Evolutionary conservation across 140 eudicot genomes (phyloP).

Genomic region (Senecio squalidus): DNA sequence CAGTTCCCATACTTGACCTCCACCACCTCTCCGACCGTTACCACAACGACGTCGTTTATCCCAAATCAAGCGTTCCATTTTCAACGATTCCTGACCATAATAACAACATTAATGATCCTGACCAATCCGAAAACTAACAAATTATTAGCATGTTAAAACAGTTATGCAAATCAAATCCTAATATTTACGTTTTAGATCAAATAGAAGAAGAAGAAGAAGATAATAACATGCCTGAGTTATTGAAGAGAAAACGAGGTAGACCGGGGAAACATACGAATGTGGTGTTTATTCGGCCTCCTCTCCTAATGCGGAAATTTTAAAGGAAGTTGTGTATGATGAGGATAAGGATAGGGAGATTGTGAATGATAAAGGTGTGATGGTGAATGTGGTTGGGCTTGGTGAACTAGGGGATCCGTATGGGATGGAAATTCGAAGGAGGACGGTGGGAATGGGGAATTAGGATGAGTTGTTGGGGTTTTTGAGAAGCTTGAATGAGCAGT

Average conservation of each 20-base stretch:
- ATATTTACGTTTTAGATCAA: slow-evolving; percentile 28
- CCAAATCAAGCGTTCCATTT: too few species aligned
- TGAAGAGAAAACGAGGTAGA: not conserved
- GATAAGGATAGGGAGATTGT: slow-evolving; percentile 47
- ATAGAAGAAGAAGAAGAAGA: slow-evolving; percentile 31
- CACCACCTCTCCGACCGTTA: slow-evolving; percentile 28
- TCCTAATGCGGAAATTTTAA: slow-evolving; percentile 15
- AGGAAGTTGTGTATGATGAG: slow-evolving; percentile 26
- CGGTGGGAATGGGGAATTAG: slow-evolving; percentile 43
- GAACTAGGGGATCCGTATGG: slow-evolving; percentile 54
- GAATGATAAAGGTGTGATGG: slow-evolving; percentile 44
- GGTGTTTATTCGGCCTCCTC: slow-evolving; percentile 25
- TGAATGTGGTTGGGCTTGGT: slow-evolving; percentile 41
- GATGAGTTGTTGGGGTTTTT: slow-evolving; percentile 68
- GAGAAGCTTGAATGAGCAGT: slow-evolving; percentile 57
- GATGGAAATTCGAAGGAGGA: slow-evolving; percentile 50
- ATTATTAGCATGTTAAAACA: slow-evolving; percentile 49
- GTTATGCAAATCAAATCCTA: slow-evolving; percentile 33
- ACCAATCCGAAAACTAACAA: slow-evolving; percentile 52
- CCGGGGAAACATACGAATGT: slow-evolving; percentile 16
- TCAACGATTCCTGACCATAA: too few species aligned
- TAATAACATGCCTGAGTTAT: too few species aligned
- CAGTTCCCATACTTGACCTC: slow-evolving; percentile 53
- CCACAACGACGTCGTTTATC: too few species aligned
- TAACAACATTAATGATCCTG: slow-evolving; percentile 34